phyloP scores from a whole-genome alignment of 345 rosid genomes.

The Euphorbia peplus region DNA sequence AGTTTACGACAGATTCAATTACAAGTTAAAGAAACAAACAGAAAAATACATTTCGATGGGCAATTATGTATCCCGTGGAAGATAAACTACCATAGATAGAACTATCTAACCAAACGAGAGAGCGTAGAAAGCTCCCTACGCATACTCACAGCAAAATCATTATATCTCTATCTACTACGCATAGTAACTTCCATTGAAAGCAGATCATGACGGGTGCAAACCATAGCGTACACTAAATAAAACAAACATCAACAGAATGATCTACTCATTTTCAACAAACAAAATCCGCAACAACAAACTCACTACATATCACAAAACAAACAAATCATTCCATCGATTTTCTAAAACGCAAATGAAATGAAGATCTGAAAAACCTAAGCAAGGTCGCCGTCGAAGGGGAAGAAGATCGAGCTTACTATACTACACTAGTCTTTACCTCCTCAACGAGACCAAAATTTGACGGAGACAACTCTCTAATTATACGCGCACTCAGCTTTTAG shows the following conservation, averaged over 20 bases:
- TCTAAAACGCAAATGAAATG: background rate
- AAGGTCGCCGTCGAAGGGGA: background rate
- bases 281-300: background rate
- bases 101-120: too few species aligned
- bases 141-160: too few species aligned
- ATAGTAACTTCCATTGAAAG: too few species aligned
- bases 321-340: background rate
- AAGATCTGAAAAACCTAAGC: background rate
- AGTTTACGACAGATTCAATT: too few species aligned
- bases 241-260: background rate
- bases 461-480: background rate
- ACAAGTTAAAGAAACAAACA: too few species aligned
- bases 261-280: background rate
- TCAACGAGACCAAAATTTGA: background rate
- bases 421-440: slow-evolving; percentile 7
- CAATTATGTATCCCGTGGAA: background rate
- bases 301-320: background rate
- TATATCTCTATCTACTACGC: too few species aligned
- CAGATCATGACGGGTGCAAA: too few species aligned
- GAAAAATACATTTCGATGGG: too few species aligned
- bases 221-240: background rate
- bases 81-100: background rate
- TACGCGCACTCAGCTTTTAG: background rate
- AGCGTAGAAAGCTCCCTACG: too few species aligned
- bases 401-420: background rate